Base-by-base conservation (phyloP, 306 rosid genomes). In the Datisca glomerata region DNA sequence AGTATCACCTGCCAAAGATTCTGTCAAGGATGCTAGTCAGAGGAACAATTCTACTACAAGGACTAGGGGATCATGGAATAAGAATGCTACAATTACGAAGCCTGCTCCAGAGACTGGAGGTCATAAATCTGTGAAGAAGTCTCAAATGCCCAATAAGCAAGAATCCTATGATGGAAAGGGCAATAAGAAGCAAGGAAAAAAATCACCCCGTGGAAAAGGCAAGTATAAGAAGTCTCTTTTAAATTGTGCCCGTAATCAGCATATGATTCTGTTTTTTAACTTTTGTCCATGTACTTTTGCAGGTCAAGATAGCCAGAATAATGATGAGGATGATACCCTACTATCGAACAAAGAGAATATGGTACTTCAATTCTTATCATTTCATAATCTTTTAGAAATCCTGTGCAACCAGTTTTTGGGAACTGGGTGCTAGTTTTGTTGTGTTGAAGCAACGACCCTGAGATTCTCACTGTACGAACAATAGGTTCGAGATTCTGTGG, bases 71-170 rank as follows among this genome's bases (percentile, higher is more conserved):
- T 39, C 59, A 41, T 25, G 55, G 59, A 68, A 43, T 12, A 71
- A 60, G 63, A 66, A 31, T 43, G 48, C 76, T n/a, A 31, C 70
- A 31, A 56, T 43, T 56, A 24, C 81, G 47, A 78, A 31, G 22
- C 39, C 71, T 59, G 55, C 67, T 45, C 56, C 60, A n/a, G 76
- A 66, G 45, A 41, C 53, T 3, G 55, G 46, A 2, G 62, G 24
- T 25, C 59, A 55, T 15, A 60, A 52, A 24, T 50, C 74, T 11
- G 57, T 47, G 21, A 74, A 58, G 56, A 76, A 74, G 55, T 50
- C 65, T 36, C 73, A 76, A 49, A 85, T 68, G 69, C 66, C 67
- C 32, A 66, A 14, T 24, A 76, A 63, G 64, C 61, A 43, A 47
- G 77, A 73, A 41, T 20, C 54, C 1, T 55, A 46, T 34, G 72